These are phyloP conservation scores for Clathrus columnatus DNA, from an alignment of 768 basidiomycete species.

Conservation along the genomic window DNA sequence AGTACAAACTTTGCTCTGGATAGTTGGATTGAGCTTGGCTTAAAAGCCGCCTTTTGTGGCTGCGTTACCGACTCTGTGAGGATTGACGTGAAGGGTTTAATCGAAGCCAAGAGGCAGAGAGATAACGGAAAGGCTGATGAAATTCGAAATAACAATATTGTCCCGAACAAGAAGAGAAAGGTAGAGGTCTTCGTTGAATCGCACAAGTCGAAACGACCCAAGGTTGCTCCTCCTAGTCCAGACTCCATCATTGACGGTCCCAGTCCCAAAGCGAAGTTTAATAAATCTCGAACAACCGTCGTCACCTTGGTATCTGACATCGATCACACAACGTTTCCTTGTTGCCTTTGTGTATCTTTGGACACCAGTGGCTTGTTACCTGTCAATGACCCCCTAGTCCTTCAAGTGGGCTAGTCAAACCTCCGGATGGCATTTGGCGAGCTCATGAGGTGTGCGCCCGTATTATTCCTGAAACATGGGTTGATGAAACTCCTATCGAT, in stretches of 20 bases:
- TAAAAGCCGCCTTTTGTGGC: conserved; percentile 66
- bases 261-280: background rate
- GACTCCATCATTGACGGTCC: conserved; percentile 11
- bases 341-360: conserved; percentile 57
- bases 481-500: conserved; percentile 53
- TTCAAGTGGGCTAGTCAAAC: conserved; percentile 22
- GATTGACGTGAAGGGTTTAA: conserved; percentile 4
- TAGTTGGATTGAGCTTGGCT: conserved; percentile 85
- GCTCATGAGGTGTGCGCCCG: conserved; percentile 77
- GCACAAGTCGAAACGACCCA: conserved; percentile 10
- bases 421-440: conserved; percentile 41
- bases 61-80: conserved; percentile 36
- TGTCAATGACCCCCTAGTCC: conserved; percentile 57
- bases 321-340: conserved; percentile 45
- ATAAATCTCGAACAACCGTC: background rate
- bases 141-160: background rate
- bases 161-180: conserved; percentile 1
- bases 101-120: background rate
- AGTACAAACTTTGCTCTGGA: conserved; percentile 95
- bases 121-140: background rate
- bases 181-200: conserved; percentile 2
- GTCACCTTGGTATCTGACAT: conserved; percentile 20
- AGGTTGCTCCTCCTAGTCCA: conserved; percentile 5
- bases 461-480: conserved; percentile 87
- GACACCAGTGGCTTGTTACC: conserved; percentile 45